Evolutionary conservation across 2,329 filamentous ascomycete genomes (phyloP).

Genomic region (Verticillium tricorpus): DNA sequence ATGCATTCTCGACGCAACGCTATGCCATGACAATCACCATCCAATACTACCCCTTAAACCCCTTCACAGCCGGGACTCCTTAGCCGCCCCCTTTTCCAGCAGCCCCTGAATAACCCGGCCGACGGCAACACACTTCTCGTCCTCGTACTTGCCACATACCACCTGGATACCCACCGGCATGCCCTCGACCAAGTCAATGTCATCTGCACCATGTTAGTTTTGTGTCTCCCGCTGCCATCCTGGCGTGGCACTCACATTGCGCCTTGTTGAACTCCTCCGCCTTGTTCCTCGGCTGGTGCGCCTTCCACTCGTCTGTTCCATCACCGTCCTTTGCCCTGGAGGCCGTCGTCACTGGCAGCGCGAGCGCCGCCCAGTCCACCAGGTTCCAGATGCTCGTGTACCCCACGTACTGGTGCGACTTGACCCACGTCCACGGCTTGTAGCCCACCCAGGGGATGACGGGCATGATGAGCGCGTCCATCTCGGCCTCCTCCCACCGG

Average conservation of each 20-base stretch:
- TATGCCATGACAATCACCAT: not conserved
- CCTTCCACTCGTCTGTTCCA: conserved; percentile 6
- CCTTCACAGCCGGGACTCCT: not conserved
- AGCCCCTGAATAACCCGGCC: conserved; percentile 24
- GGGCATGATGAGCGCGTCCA: conserved; percentile 22
- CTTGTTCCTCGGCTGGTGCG: conserved; percentile 23
- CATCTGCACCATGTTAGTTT: not conserved
- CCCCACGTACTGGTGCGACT: conserved; percentile 23
- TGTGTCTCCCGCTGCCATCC: not conserved
- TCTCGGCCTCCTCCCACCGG: conserved; percentile 35
- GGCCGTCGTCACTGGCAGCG: conserved; percentile 23
- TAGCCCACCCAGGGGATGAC: conserved; percentile 18
- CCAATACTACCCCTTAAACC: not conserved
- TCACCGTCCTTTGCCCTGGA: conserved; percentile 21
- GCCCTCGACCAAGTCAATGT: conserved; percentile 16
- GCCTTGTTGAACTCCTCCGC: conserved; percentile 24
- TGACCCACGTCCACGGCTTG: conserved; percentile 17
- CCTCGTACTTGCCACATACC: conserved; percentile 26
- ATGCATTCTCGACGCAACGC: not conserved
- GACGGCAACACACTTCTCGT: conserved; percentile 28
- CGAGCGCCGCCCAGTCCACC: conserved; percentile 21
- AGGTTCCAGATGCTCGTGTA: conserved; percentile 28
- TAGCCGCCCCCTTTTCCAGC: conserved; percentile 12
- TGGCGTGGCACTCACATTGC: conserved; percentile 10
- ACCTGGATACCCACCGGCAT: conserved; percentile 34